Base-by-base conservation (phyloP, 2,329 filamentous ascomycete genomes). In the Ophiostoma sp. region DNA sequence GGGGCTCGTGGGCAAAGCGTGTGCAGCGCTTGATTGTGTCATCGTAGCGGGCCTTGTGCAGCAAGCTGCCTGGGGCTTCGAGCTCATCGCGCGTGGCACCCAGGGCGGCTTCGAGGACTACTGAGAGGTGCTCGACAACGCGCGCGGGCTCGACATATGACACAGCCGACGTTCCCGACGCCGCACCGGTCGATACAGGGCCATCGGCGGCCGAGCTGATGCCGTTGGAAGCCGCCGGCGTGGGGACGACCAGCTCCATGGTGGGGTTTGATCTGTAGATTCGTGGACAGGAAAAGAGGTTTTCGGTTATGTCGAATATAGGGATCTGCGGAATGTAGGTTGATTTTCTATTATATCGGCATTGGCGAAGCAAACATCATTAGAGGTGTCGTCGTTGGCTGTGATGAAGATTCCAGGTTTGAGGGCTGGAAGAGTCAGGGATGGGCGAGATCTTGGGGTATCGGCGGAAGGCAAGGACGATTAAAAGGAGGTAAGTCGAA, bases 21-120 rank as follows among this genome's bases (percentile, higher is more conserved):
- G 88, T 87, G 79, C 94, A 97, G 81, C 92, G 87, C 76, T 93
- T 88, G 68, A 96, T 81, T 6, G 95, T 97, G 74, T 98, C 94
- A 67, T 84, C 81, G 73, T 92, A 85, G 73, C 84, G 86, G 69
- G 83, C 79, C 75, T 88, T 83, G 69, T 93, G 92, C 71, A 99
- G 83, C 78, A 99, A 82, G 81, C 92, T 97, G 71, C 91, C 93
- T 16, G 88, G 81, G 72, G 86, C 85, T 77, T 94, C 88, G 67
- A 99, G 86, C 76, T 99, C 94, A 71, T 87, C 83, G 76, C 87
- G 87, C 69, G 86, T 86, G 74, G 91, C 90, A 72, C 91, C 91
- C 64, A 94, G 84, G 72, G 89, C 89, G 69, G 91, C 85, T 77
- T 88, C 84, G 73, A 92, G 85, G 69, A 93, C 85, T 70, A 87